Evolutionary conservation across 1,139 yeast species (phyloP).

Genomic region (Spencermartinsiella ligniputridi): DNA sequence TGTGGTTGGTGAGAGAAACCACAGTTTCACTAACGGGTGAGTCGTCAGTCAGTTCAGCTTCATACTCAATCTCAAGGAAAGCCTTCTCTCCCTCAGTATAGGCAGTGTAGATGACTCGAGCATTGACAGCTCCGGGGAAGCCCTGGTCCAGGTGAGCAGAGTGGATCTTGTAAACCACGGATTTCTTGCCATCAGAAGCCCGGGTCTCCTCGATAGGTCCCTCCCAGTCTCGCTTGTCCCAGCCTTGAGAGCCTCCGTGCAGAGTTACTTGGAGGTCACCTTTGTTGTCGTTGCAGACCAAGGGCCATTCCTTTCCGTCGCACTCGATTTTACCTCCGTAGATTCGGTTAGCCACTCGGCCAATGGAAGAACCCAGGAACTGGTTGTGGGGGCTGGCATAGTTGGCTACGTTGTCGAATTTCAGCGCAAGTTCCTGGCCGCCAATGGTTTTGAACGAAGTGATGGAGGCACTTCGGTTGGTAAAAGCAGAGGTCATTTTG

Average conservation of each 20-base stretch:
- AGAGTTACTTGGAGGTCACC: constrained; percentile 34
- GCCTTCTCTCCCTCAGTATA: constrained; percentile 27
- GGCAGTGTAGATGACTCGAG: constrained; percentile 43
- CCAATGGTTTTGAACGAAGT: constrained; percentile 25
- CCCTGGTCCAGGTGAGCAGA: constrained; percentile 50
- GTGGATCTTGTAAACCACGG: constrained; percentile 26
- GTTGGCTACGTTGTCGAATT: constrained; percentile 25
- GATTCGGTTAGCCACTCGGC: constrained; percentile 62
- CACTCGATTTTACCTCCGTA: constrained; percentile 43
- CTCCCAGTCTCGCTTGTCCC: constrained; percentile 41
- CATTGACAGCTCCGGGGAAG: constrained; percentile 51
- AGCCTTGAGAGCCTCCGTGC: constrained; percentile 52
- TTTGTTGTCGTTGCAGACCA: constrained; percentile 43
- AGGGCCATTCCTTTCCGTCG: constrained; percentile 39
- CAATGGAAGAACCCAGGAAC: constrained; percentile 59
- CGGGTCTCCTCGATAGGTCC: constrained; percentile 47
- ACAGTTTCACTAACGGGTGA: constrained; percentile 44
- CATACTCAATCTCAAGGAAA: constrained; percentile 44
- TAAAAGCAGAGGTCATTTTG: constrained; percentile 15
- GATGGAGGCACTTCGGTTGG: constrained; percentile 23
- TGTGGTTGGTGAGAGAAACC: constrained; percentile 60
- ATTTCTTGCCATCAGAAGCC: constrained; percentile 32
- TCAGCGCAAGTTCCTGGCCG: constrained; percentile 25
- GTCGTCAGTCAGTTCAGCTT: constrained; percentile 41
- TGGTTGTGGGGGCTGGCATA: constrained; percentile 38